A percentile compares a stretch with the other conserved stretches of the same genome.
Evolutionary conservation across 371 early-diverging fungal species (phyloP).

Genomic region (Saksenaea vasiformis): DNA sequence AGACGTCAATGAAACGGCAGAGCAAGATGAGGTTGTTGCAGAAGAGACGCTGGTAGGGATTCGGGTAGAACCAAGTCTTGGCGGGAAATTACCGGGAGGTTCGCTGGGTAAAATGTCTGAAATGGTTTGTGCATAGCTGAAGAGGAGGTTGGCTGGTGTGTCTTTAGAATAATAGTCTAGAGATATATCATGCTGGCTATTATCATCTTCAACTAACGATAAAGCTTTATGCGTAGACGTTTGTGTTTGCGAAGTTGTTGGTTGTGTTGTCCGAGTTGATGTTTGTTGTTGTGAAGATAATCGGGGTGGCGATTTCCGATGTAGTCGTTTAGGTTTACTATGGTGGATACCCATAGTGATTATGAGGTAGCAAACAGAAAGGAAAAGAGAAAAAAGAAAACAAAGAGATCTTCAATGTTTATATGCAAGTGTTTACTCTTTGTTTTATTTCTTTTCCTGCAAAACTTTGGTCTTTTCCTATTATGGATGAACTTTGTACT

Average conservation of each 20-base stretch:
- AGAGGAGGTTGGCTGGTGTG: background rate
- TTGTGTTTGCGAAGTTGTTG: background rate
- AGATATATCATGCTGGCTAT: background rate
- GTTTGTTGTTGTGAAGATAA: background rate
- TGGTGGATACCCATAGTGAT: conserved; percentile 16
- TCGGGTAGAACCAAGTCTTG: background rate
- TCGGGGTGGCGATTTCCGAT: conserved; percentile 6
- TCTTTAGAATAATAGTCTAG: conserved; percentile 17
- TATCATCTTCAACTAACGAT: background rate
- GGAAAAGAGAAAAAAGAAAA: conserved; percentile 7
- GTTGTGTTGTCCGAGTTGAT: background rate
- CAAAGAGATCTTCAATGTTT: conserved; percentile 8
- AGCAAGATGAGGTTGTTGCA: conserved; percentile 11
- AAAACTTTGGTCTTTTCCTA: background rate
- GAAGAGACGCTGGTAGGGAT: background rate
- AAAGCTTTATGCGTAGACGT: background rate
- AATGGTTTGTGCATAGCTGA: background rate
- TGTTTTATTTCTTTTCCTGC: background rate
- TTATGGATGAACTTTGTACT: background rate
- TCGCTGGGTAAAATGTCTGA: conserved; percentile 10
- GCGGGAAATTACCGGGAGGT: conserved; percentile 5
- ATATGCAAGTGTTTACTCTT: background rate
- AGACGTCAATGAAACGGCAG: conserved; percentile 2
- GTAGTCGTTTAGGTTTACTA: conserved; percentile 11
- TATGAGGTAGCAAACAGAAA: conserved; percentile 1